phyloP scores from a whole-genome alignment of 2,329 filamentous ascomycete species.

The Hypoxylon sp. region DNA sequence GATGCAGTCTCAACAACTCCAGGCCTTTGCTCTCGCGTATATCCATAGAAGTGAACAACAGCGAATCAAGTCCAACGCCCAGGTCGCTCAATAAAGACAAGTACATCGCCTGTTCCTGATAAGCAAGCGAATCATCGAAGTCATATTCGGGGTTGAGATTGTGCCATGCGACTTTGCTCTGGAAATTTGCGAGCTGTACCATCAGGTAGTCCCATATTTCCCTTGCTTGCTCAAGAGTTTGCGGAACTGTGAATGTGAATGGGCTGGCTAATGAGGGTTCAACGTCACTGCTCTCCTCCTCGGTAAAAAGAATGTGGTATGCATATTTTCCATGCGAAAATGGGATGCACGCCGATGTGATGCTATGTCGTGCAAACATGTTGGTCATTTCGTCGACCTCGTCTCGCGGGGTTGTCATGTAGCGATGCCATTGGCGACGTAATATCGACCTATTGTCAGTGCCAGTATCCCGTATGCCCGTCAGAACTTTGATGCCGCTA shows the following conservation, averaged over 20 bases:
- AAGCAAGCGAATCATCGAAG: slow-evolving; percentile 40
- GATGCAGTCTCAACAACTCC: slow-evolving; percentile 46
- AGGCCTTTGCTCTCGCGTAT: slow-evolving; percentile 31
- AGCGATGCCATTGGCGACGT: slow-evolving; percentile 40
- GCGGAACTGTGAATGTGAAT: slow-evolving; percentile 38
- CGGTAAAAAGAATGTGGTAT: slow-evolving; percentile 49
- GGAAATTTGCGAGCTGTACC: slow-evolving; percentile 46
- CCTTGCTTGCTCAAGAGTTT: slow-evolving; percentile 42
- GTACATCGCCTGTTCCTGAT: slow-evolving; percentile 42
- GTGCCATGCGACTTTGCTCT: slow-evolving; percentile 46
- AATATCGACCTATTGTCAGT: slow-evolving; percentile 35
- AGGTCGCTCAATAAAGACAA: slow-evolving; percentile 41
- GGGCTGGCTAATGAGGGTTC: slow-evolving; percentile 17
- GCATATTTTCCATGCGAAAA: slow-evolving; percentile 50
- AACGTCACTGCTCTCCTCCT: slow-evolving; percentile 40
- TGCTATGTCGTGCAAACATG: slow-evolving; percentile 49
- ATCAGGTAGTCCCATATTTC: slow-evolving; percentile 46
- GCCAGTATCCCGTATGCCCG: slow-evolving; percentile 38
- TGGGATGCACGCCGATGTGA: slow-evolving; percentile 45
- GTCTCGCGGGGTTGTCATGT: slow-evolving; percentile 30
- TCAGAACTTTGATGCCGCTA: slow-evolving; percentile 50
- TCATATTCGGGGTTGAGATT: slow-evolving; percentile 47
- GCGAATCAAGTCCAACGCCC: slow-evolving; percentile 38
- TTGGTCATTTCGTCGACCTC: slow-evolving; percentile 51
- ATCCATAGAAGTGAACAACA: slow-evolving; percentile 25